These are phyloP conservation scores for Lolium perenne DNA, from an alignment of 176 grass and related monocot genomes.

Conservation along the genomic window DNA sequence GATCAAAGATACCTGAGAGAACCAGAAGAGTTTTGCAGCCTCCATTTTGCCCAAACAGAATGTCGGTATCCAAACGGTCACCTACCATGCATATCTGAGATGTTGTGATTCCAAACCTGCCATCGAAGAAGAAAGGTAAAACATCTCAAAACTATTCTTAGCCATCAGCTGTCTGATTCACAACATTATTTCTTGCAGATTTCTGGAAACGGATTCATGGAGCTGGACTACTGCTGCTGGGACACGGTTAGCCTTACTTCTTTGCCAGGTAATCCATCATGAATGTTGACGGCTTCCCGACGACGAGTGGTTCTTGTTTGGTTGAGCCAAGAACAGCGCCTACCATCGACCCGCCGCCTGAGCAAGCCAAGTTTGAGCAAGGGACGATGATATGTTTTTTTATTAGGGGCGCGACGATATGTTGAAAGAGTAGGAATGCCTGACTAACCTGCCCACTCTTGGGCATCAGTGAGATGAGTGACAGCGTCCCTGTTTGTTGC, in stretches of 20 bases:
- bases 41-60: slow-evolving; percentile 95
- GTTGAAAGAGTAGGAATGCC: background rate
- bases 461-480: slow-evolving; percentile 99
- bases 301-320: slow-evolving; percentile 82
- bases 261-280: slow-evolving; percentile 99
- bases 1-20: slow-evolving; percentile 78
- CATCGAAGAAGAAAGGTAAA: slow-evolving; percentile 16
- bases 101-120: slow-evolving; percentile 86
- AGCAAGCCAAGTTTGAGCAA: slow-evolving; percentile 32
- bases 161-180: background rate
- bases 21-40: slow-evolving; percentile 98
- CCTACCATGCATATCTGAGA: slow-evolving; percentile 99
- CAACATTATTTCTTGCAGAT: background rate
- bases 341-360: slow-evolving; percentile 97
- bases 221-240: background rate
- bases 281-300: slow-evolving; percentile 94
- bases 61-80: slow-evolving; percentile 94
- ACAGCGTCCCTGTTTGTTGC: slow-evolving; percentile 96
- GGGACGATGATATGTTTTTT: background rate
- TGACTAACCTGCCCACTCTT: slow-evolving; percentile 92
- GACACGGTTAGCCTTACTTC: slow-evolving; percentile 55
- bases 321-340: slow-evolving; percentile 84
- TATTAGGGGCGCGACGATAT: background rate
- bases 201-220: slow-evolving; percentile 24
- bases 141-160: slow-evolving; percentile 22